These are phyloP conservation scores for Dendrobium nobile DNA, from an alignment of 106 monocot species.

Conservation along the genomic window DNA sequence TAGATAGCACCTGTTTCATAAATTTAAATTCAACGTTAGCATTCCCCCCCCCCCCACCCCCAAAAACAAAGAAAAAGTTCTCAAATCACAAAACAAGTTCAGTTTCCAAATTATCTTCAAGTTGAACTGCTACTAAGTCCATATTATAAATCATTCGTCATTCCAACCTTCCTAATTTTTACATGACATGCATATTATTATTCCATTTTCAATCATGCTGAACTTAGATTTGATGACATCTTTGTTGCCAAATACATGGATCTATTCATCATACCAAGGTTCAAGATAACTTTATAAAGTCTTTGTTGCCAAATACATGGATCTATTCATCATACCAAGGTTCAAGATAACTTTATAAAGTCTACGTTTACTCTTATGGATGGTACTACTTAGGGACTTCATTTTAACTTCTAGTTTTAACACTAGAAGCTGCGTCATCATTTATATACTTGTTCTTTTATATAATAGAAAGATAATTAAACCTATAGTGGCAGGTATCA, in stretches of 20 bases:
- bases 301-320: not conserved
- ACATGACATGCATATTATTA: too few relatives aligned
- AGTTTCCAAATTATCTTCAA: too few relatives aligned
- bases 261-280: not conserved
- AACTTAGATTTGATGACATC: not conserved
- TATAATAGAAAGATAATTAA: too few relatives aligned
- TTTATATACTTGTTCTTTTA: not conserved
- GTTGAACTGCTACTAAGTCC: too few relatives aligned
- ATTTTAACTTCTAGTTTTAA: not conserved
- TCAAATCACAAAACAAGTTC: too few relatives aligned
- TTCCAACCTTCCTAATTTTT: too few relatives aligned
- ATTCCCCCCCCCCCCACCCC: too few relatives aligned
- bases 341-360: not conserved
- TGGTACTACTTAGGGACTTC: not conserved
- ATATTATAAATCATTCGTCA: too few relatives aligned
- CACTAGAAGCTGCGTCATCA: not conserved
- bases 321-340: not conserved
- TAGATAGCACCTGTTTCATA: not conserved
- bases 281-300: not conserved
- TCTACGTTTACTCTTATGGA: not conserved
- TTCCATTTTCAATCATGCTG: too few relatives aligned
- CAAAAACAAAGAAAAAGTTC: too few relatives aligned
- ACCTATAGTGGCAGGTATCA: too few relatives aligned
- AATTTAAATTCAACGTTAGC: not conserved
- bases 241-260: not conserved